Conservation (phyloP, 1,139 yeast genomes). For the Candida albicans region DNA sequence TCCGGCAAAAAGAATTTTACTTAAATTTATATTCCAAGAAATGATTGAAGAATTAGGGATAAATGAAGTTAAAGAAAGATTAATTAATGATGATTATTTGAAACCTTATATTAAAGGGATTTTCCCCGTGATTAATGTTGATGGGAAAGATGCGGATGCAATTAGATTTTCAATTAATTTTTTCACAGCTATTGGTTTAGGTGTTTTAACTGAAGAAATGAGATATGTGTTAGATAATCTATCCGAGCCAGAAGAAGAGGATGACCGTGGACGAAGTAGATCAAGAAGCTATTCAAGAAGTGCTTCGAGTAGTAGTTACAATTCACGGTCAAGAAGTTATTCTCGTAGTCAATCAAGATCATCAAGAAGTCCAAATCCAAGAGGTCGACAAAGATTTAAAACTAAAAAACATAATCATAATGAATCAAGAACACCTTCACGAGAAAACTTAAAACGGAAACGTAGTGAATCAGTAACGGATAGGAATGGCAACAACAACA, state of each 20-base stretch:
- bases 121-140: constrained; percentile 43
- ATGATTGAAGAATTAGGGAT: constrained; percentile 78
- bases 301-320: constrained; percentile 12
- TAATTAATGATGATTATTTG: constrained; percentile 49
- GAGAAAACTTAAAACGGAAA: constrained; percentile 10
- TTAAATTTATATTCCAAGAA: constrained; percentile 80
- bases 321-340: constrained; percentile 11
- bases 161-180: constrained; percentile 81
- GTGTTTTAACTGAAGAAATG: constrained; percentile 80
- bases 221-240: constrained; percentile 48
- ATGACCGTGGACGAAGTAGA: constrained; percentile 20
- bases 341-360: constrained; percentile 17
- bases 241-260: constrained; percentile 14
- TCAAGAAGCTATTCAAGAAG: constrained; percentile 16
- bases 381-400: constrained; percentile 4
- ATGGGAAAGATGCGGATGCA: constrained; percentile 53
- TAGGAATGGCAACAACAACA: background rate
- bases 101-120: constrained; percentile 50
- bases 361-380: constrained; percentile 7
- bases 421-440: constrained; percentile 15
- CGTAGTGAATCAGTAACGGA: constrained; percentile 8
- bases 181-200: constrained; percentile 91
- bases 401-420: constrained; percentile 2
- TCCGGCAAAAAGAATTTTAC: constrained; percentile 76
- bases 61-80: constrained; percentile 43